Percentiles rank a stretch among this genome's conserved stretches.
Evolutionary conservation across 805 yeast species (phyloP).

Genomic region (Ogataea thermomethanolica): DNA sequence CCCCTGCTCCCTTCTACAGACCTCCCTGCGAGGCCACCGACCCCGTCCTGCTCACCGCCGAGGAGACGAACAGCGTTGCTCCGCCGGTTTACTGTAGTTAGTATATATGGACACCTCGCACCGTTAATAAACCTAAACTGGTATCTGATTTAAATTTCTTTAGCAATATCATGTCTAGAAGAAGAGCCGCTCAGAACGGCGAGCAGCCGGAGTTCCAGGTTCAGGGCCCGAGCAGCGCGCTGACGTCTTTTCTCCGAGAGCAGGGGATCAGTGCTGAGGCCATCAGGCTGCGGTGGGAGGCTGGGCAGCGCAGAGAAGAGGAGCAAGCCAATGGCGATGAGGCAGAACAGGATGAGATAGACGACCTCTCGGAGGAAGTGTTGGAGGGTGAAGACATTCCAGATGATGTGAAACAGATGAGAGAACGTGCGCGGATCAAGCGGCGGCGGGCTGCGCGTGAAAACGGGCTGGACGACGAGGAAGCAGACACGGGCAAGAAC

Average conservation of each 20-base stretch:
- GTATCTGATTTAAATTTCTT: background rate
- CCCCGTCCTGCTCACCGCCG: slow-evolving; percentile 10
- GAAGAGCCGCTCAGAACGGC: slow-evolving; percentile 19
- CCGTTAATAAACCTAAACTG: background rate
- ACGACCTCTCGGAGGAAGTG: slow-evolving; percentile 33
- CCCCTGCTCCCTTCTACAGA: slow-evolving; percentile 18
- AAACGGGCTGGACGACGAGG: slow-evolving; percentile 27
- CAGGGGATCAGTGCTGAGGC: slow-evolving; percentile 87
- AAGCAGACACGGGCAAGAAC: slow-evolving; percentile 48
- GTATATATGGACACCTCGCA: slow-evolving; percentile 3
- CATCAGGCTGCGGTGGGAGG: slow-evolving; percentile 48
- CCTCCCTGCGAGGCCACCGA: slow-evolving; percentile 12
- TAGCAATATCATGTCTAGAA: slow-evolving; percentile 21
- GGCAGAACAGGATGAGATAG: slow-evolving; percentile 25
- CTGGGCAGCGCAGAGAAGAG: slow-evolving; percentile 33
- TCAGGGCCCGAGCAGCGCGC: slow-evolving; percentile 76
- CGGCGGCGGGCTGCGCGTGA: slow-evolving; percentile 37
- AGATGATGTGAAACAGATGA: slow-evolving; percentile 18
- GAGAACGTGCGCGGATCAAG: slow-evolving; percentile 25
- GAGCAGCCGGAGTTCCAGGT: slow-evolving; percentile 22
- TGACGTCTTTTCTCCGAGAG: slow-evolving; percentile 81
- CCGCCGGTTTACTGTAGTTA: slow-evolving; percentile 7
- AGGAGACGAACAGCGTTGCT: slow-evolving; percentile 1
- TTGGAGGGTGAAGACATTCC: slow-evolving; percentile 30
- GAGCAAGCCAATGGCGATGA: slow-evolving; percentile 26